A percentile compares a stretch with the other conserved stretches of the same genome.
Conservation (phyloP, 2,329 filamentous ascomycete genomes). For the Fusarium equiseti region DNA sequence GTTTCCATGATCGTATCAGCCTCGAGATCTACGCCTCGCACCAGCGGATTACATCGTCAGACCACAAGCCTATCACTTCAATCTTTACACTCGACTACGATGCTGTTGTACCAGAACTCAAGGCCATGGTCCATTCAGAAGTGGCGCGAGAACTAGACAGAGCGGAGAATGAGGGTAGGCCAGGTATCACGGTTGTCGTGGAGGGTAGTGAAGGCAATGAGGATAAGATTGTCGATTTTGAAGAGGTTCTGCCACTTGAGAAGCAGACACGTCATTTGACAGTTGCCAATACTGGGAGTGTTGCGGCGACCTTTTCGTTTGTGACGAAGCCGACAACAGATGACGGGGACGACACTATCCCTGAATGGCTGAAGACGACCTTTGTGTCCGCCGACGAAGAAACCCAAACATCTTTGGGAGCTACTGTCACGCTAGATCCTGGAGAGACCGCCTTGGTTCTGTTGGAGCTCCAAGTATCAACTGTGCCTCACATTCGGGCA, state of each 20-base stretch:
- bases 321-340: constrained; percentile 74
- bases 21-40: constrained; percentile 84
- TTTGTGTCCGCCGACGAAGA: constrained; percentile 64
- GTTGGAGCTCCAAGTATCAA: constrained; percentile 75
- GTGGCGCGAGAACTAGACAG: constrained; percentile 90
- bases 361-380: constrained; percentile 77
- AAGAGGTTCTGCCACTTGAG: constrained; percentile 76
- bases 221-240: constrained; percentile 77
- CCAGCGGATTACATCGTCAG: constrained; percentile 89
- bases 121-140: constrained; percentile 85
- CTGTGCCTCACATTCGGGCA: constrained; percentile 71
- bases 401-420: constrained; percentile 50
- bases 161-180: constrained; percentile 89
- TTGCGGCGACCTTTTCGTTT: constrained; percentile 83
- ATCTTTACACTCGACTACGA: constrained; percentile 89
- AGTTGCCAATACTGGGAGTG: constrained; percentile 91
- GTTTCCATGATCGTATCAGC: constrained; percentile 65
- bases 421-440: constrained; percentile 78
- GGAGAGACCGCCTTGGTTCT: constrained; percentile 83
- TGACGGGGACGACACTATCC: constrained; percentile 56
- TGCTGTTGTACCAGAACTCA: constrained; percentile 85
- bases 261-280: constrained; percentile 77
- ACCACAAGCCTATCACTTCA: constrained; percentile 92
- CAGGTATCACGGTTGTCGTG: constrained; percentile 83
- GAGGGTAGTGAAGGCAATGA: constrained; percentile 67